Conservation (phyloP, 495 filamentous ascomycete species). For the Talaromyces nanjingensis region DNA sequence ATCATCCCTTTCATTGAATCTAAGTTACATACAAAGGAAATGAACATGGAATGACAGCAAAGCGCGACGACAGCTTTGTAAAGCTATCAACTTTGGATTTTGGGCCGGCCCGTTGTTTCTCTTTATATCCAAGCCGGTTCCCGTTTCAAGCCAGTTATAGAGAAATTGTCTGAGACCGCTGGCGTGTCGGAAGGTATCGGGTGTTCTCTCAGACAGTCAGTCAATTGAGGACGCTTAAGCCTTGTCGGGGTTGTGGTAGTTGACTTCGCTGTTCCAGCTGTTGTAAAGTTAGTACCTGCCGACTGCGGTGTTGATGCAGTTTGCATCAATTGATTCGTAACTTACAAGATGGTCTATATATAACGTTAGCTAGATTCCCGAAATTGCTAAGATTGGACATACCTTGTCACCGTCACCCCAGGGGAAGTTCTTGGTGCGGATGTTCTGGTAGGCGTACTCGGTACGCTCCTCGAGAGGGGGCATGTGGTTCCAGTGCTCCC, state of each 20-base stretch:
- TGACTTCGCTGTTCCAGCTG: slow-evolving; percentile 92
- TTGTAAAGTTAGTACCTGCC: slow-evolving; percentile 7
- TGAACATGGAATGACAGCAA: neutral
- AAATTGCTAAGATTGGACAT: slow-evolving; percentile 18
- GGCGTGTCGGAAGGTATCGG: neutral
- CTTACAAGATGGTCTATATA: slow-evolving; percentile 60
- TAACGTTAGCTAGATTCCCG: neutral
- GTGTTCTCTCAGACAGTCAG: neutral
- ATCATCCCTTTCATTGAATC: slow-evolving; percentile 7
- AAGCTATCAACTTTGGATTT: slow-evolving; percentile 2
- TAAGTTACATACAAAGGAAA: slow-evolving; percentile 14
- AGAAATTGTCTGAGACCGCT: slow-evolving; percentile 1
- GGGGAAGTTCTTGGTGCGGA: slow-evolving; percentile 80
- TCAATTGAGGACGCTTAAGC: slow-evolving; percentile 28
- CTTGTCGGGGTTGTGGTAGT: slow-evolving; percentile 95
- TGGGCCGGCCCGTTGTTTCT: neutral
- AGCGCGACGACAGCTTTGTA: neutral
- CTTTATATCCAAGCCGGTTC: neutral
- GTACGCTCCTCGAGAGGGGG: slow-evolving; percentile 78
- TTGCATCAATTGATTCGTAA: slow-evolving; percentile 13
- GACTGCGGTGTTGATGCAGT: neutral
- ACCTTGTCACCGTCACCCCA: slow-evolving; percentile 95
- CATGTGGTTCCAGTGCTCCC: slow-evolving; percentile 88
- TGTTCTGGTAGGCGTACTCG: slow-evolving; percentile 93
- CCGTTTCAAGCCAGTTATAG: slow-evolving; percentile 1